A percentile compares a stretch with the other conserved stretches of the same genome.
Conservation (phyloP, 2,329 filamentous ascomycete genomes). For the Pseudopithomyces chartarum region DNA sequence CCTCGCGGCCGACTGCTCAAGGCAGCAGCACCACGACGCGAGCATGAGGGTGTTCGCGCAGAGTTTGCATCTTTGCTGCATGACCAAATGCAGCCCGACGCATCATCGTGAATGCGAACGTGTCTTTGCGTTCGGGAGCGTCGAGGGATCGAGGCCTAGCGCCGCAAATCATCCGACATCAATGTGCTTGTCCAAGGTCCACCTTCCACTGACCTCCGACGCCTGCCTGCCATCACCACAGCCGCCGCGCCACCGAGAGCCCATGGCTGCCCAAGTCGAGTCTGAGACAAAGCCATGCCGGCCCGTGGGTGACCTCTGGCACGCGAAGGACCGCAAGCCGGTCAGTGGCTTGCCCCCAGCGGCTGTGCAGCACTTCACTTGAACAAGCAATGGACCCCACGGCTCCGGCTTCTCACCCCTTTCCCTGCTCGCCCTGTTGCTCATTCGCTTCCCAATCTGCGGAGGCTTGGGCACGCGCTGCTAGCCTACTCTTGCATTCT, state of each 20-base stretch:
- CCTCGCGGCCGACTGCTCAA: slow-evolving; percentile 15
- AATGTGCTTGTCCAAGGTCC: slow-evolving; percentile 12
- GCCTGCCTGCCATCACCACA: neutral
- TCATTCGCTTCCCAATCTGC: slow-evolving; percentile 21
- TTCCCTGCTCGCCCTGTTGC: slow-evolving; percentile 25
- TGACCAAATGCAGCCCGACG: slow-evolving; percentile 7
- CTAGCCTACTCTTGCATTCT: slow-evolving; percentile 8
- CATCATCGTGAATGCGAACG: slow-evolving; percentile 17
- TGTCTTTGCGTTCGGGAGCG: slow-evolving; percentile 18
- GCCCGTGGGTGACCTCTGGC: slow-evolving; percentile 8
- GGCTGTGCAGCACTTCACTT: slow-evolving; percentile 41
- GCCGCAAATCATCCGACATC: slow-evolving; percentile 25
- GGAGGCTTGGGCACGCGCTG: slow-evolving; percentile 13
- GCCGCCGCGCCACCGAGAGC: neutral
- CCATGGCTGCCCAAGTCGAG: slow-evolving; percentile 15
- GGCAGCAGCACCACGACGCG: slow-evolving; percentile 4
- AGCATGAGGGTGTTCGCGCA: slow-evolving; percentile 11
- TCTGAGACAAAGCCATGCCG: slow-evolving; percentile 13
- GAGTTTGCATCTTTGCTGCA: neutral
- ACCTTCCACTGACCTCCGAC: neutral
- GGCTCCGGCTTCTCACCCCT: slow-evolving; percentile 26
- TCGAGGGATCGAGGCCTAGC: slow-evolving; percentile 14
- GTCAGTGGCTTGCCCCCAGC: slow-evolving; percentile 27
- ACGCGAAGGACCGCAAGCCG: slow-evolving; percentile 21
- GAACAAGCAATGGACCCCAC: slow-evolving; percentile 26